Evolutionary conservation across 1,284 basidiomycete genomes (phyloP), one percentile per base, ranked within the genome.

Genomic region (Gomphus bonarii): DNA sequence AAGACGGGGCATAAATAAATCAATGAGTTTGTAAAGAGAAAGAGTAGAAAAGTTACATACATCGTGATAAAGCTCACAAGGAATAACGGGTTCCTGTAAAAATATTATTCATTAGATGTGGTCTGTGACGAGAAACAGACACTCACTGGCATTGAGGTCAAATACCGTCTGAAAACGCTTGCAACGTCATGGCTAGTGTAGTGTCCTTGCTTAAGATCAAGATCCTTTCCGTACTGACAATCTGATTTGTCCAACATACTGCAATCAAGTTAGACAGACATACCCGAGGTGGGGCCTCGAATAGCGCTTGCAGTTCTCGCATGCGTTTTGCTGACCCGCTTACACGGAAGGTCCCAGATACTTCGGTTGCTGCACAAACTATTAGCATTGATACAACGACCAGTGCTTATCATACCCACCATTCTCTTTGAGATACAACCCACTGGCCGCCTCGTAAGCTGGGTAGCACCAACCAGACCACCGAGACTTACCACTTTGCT

Each of bases 141-240:
- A 80, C 87, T 67, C 65, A 93, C 93, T 35, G 95, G 94, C 88
- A 98, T 92, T 67, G 90, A 88, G 6, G 95, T 98, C 59, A 99
- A 82, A 72, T 94, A 99, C 72, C 95, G 77, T 59, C 95, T 81
- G 67, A 99, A 91, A 54, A 99, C 92, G 64, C 91, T 95, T 18
- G 95, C 95, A 51, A 97, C 93, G 68, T 99, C 95, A 70, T 99
- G 95, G 2, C 94, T 82, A 35, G 88, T 97, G 71, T 88, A 98
- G 20, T 79, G 78, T 64, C 90, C 83, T 58, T 79, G 74, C 66
- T 83, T 84, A 94, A 95, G 98, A 64, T 95, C 88, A 35, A 99
- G 75, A 58, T 85, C 81, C 69, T 95, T 95, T 61, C 95, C 97
- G 66, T 93, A 98, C 89, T 94, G 64, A 42, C 25, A 42, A n/a